Evolutionary conservation across 768 basidiomycete genomes (phyloP), one percentile per base, ranked within the genome.

Genomic region (Porpolomopsis calyptriformis): DNA sequence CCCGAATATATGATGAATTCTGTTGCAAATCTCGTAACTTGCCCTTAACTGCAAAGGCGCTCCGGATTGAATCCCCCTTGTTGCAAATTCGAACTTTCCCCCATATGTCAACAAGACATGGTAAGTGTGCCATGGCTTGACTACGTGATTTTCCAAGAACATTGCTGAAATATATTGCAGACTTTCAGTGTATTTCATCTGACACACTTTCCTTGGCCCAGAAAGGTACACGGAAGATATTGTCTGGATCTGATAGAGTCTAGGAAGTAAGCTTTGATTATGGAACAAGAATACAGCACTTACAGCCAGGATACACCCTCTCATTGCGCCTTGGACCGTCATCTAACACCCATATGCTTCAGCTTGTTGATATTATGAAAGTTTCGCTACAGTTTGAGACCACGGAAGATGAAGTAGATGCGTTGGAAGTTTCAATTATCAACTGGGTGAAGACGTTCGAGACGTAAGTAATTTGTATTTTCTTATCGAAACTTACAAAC

Each of bases 281-380:
- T 26, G 40, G n/a, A 37, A 12, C 16, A 18, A 34, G 19, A 36
- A 25, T 22, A 38, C 20, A 5, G 3, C 4, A 50, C 51, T 41
- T 39, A 52, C 50, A 54, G 10, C 23, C 1, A 18, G 34, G 37
- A 46, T 55, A 52, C 1, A 18, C 29, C 4, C 45, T 33, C 45
- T 46, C 49, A 23, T 43, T 38, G 7, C 34, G 19, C 18, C 43
- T 40, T 4, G 20, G 36, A 2, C 24, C 19, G 19, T 42, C 34
- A 12, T 14, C 36, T 37, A 12, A 1, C 2, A 7, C 9, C 35
- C 34, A n/a, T 18, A 16, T 19, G 11, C 18, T 8, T 29, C 11
- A 60, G 43, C 22, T 53, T 50, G 2, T 49, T 20, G 2, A 66
- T 52, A 43, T 59, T 40, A 51, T 62, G 66, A 4, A 46, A 47